These are phyloP conservation scores for Lasiodiplodia theobromae DNA, from an alignment of 2,329 filamentous ascomycete genomes.

Conservation along the genomic window DNA sequence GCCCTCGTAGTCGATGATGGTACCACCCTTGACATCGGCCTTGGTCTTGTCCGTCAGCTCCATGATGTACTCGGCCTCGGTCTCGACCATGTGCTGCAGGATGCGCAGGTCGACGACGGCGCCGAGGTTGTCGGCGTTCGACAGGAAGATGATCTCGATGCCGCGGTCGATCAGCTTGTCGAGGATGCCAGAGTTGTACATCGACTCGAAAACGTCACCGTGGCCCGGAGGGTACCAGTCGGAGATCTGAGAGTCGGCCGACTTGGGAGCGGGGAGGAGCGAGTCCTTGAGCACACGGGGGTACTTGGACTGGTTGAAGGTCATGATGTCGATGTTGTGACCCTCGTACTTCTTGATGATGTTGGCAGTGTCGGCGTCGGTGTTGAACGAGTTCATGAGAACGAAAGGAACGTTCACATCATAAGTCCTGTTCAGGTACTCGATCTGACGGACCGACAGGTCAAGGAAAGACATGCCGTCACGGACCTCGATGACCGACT, in stretches of 20 bases:
- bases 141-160: constrained; percentile 97
- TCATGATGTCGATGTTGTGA: constrained; percentile 99
- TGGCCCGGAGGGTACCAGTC: constrained; percentile 99
- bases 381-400: constrained; percentile 99
- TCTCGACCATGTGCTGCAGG: constrained; percentile 99
- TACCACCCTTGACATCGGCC: constrained; percentile 99
- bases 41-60: constrained; percentile 99
- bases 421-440: constrained; percentile 98
- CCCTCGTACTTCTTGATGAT: constrained; percentile 99
- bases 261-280: constrained; percentile 92
- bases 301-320: constrained; percentile 99
- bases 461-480: constrained; percentile 99
- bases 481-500: constrained; percentile 99
- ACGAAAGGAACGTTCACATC: constrained; percentile 97
- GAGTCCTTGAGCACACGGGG: constrained; percentile 98
- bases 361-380: constrained; percentile 93
- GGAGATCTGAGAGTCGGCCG: constrained; percentile 82
- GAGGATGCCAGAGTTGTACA: constrained; percentile 98
- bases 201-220: constrained; percentile 99
- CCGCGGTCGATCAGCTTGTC: constrained; percentile 95
- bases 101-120: constrained; percentile 98
- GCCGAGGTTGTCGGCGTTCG: constrained; percentile 98
- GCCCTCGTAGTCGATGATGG: constrained; percentile 99
- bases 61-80: constrained; percentile 98
- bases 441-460: constrained; percentile 97